These are phyloP conservation scores for Emmonsia crescens DNA, from an alignment of 2,329 filamentous ascomycete species.

Conservation along the genomic window DNA sequence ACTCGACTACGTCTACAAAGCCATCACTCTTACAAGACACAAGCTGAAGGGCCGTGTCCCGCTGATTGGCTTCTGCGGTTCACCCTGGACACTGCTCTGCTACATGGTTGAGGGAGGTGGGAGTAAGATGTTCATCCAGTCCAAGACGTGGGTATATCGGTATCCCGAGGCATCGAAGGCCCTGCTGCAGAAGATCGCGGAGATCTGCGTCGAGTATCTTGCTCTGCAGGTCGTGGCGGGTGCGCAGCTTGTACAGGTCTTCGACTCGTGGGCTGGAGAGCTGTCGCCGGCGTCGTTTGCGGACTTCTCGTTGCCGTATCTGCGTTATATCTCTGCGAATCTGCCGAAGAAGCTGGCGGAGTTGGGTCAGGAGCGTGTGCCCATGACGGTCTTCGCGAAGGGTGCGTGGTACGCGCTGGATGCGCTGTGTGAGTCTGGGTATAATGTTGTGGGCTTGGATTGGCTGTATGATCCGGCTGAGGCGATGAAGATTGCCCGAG, in stretches of 20 bases:
- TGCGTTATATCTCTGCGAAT: slow-evolving; percentile 70
- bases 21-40: slow-evolving; percentile 79
- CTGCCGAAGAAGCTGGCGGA: slow-evolving; percentile 64
- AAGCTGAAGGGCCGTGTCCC: slow-evolving; percentile 84
- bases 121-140: slow-evolving; percentile 85
- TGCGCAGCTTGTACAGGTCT: slow-evolving; percentile 91
- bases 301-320: slow-evolving; percentile 74
- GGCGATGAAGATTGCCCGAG: slow-evolving; percentile 66
- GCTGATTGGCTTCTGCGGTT: slow-evolving; percentile 90
- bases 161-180: slow-evolving; percentile 70
- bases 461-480: slow-evolving; percentile 86
- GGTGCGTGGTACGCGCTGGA: slow-evolving; percentile 93
- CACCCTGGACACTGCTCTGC: slow-evolving; percentile 92
- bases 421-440: slow-evolving; percentile 74
- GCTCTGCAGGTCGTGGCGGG: slow-evolving; percentile 86
- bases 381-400: slow-evolving; percentile 97
- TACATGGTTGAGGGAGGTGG: slow-evolving; percentile 99
- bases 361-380: slow-evolving; percentile 66
- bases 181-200: slow-evolving; percentile 80
- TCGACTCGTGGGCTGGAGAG: slow-evolving; percentile 97
- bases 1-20: slow-evolving; percentile 89
- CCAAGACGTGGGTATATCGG: slow-evolving; percentile 94
- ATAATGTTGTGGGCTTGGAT: slow-evolving; percentile 88
- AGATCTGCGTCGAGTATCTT: slow-evolving; percentile 89
- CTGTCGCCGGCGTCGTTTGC: slow-evolving; percentile 75